Evolutionary conservation across 345 rosid species (phyloP).

Genomic region (Toxicodendron radicans): DNA sequence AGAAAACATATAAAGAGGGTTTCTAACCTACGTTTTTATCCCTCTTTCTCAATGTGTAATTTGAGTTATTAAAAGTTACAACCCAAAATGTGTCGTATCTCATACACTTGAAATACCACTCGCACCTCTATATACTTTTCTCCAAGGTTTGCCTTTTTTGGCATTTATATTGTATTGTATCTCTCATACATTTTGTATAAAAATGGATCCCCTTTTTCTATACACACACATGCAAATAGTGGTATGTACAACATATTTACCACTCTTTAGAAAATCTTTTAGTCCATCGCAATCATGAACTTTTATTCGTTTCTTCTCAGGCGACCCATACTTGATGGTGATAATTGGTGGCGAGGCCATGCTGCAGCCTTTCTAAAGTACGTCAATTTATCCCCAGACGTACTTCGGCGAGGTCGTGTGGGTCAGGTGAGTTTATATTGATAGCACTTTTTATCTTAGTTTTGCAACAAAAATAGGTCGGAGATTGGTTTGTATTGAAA

Average conservation of each 20-base stretch:
- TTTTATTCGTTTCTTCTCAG: constrained; percentile 35
- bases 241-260: not conserved
- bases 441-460: not conserved
- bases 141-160: not conserved
- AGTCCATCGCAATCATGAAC: not conserved
- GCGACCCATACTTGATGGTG: constrained; percentile 77
- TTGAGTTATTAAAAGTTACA: not conserved
- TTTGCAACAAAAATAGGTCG: not conserved
- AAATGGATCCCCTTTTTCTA: not conserved
- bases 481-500: not conserved
- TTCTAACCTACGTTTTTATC: too few relatives aligned
- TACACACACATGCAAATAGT: not conserved
- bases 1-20: too few relatives aligned
- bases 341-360: constrained; percentile 98
- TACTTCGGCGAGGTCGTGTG: constrained; percentile 78
- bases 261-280: not conserved
- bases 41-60: not conserved
- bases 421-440: constrained; percentile 46
- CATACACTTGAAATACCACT: not conserved
- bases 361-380: constrained; percentile 87
- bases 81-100: not conserved
- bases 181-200: not conserved
- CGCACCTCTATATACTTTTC: not conserved
- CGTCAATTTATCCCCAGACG: constrained; percentile 55
- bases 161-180: not conserved